Evolutionary conservation across 345 rosid species (phyloP).

Genomic region (Aquilaria yunnanensis): DNA sequence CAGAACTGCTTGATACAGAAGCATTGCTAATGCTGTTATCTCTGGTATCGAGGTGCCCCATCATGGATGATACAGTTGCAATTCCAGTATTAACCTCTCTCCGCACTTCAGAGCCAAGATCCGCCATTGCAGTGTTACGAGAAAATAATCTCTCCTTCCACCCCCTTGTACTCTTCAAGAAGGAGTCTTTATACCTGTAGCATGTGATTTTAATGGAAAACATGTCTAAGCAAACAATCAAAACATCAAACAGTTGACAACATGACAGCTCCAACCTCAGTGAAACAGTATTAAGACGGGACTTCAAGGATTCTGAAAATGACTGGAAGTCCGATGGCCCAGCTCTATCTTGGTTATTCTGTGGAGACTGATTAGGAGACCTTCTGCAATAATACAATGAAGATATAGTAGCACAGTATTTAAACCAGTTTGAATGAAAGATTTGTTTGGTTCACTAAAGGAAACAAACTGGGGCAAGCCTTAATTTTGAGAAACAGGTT

Average conservation of each 20-base stretch:
- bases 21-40: constrained; percentile 33
- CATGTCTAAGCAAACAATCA: neutral
- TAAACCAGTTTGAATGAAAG: constrained; percentile 7
- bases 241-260: neutral
- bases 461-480: neutral
- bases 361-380: constrained; percentile 47
- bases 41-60: constrained; percentile 69
- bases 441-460: neutral
- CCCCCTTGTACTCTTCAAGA: constrained; percentile 86
- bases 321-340: constrained; percentile 88
- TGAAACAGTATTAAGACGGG: constrained; percentile 70
- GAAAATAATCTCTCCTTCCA: constrained; percentile 93
- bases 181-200: constrained; percentile 81
- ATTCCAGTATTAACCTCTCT: constrained; percentile 87
- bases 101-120: constrained; percentile 72
- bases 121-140: constrained; percentile 63
- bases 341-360: constrained; percentile 65
- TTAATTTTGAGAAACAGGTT: constrained; percentile 3
- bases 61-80: constrained; percentile 80
- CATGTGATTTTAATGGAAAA: neutral
- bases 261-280: constrained; percentile 35
- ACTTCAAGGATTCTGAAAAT: constrained; percentile 80
- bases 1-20: constrained; percentile 41
- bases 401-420: constrained; percentile 8
- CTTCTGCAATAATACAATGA: constrained; percentile 24